Base-by-base conservation (phyloP, 202 grass and related monocot species). In the Zizania palustris region DNA sequence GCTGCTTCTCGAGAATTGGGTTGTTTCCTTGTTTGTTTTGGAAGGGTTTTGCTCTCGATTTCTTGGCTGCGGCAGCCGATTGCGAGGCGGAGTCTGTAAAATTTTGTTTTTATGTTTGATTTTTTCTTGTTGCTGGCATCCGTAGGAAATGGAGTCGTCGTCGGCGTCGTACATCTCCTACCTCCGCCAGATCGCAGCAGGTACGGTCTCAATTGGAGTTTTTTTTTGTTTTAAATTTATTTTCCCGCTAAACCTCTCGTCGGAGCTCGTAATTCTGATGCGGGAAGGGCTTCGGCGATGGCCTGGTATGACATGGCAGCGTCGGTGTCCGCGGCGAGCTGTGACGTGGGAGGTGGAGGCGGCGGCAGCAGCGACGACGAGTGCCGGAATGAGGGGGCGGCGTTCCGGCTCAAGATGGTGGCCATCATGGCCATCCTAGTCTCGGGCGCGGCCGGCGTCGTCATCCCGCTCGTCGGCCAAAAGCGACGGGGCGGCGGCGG, bases 391-490 rank as follows among this genome's bases (percentile, higher is more conserved):
- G 87, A 90, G 73, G 38, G 66, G 7, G 85, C 69, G 3, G 95
- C 91, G 14, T 71, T 92, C 50, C 44, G 62, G 80, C 83, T 98
- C 54, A 98, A 98, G 85, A 71, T 98, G 76, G 81, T 44, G 43
- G 89, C 91, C 15, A 75, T 92, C 28, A 28, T n/a, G n/a, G n/a
- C n/a, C n/a, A n/a, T n/a, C n/a, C n/a, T n/a, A n/a, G n/a, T n/a
- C n/a, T n/a, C n/a, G n/a, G n/a, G n/a, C n/a, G n/a, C n/a, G n/a
- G n/a, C n/a, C n/a, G n/a, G n/a, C n/a, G n/a, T n/a, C n/a, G n/a
- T n/a, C n/a, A n/a, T n/a, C n/a, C n/a, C n/a, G n/a, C n/a, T n/a
- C n/a, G n/a, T n/a, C n/a, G n/a, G n/a, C n/a, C n/a, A n/a, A n/a
- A n/a, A n/a, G n/a, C n/a, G n/a, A n/a, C n/a, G n/a, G n/a, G 12